These are phyloP conservation scores for Auricularia sp. DNA, from an alignment of 768 basidiomycete species.

Conservation along the genomic window DNA sequence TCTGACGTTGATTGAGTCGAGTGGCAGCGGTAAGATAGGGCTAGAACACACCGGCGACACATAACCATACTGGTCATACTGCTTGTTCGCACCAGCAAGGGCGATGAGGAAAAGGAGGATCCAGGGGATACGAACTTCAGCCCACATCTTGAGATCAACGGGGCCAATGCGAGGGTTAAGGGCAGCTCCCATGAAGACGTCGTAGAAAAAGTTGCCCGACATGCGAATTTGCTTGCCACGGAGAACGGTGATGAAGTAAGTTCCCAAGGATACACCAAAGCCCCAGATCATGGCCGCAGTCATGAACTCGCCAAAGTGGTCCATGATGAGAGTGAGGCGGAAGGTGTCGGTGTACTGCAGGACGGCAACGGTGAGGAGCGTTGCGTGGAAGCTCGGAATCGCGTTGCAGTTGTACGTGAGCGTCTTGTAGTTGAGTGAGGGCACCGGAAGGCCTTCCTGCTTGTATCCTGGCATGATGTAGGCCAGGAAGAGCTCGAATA, in stretches of 20 bases:
- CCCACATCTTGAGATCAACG: conserved; percentile 98
- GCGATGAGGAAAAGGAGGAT: conserved; percentile 89
- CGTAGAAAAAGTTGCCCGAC: conserved; percentile 92
- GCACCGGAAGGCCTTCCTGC: conserved; percentile 94
- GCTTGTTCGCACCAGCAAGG: conserved; percentile 88
- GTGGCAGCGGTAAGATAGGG: neutral
- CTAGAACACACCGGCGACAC: conserved; percentile 68
- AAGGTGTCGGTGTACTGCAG: conserved; percentile 77
- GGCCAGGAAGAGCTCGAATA: conserved; percentile 84
- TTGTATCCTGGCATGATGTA: conserved; percentile 83
- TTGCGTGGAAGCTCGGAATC: conserved; percentile 71
- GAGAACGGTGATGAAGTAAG: conserved; percentile 68
- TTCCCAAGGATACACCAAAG: conserved; percentile 67
- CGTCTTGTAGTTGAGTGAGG: conserved; percentile 85
- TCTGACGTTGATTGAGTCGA: conserved; percentile 33
- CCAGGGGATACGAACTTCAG: conserved; percentile 95
- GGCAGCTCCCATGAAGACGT: conserved; percentile 92
- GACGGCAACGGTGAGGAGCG: conserved; percentile 59
- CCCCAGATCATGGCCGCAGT: conserved; percentile 89
- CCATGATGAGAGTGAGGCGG: conserved; percentile 88
- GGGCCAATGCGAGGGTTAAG: conserved; percentile 88
- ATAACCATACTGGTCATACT: conserved; percentile 86
- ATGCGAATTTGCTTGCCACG: conserved; percentile 80
- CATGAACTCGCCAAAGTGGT: conserved; percentile 94
- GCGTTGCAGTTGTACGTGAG: conserved; percentile 98